phyloP scores from a whole-genome alignment of 2,329 filamentous ascomycete species.

The Leptographium procerum region DNA sequence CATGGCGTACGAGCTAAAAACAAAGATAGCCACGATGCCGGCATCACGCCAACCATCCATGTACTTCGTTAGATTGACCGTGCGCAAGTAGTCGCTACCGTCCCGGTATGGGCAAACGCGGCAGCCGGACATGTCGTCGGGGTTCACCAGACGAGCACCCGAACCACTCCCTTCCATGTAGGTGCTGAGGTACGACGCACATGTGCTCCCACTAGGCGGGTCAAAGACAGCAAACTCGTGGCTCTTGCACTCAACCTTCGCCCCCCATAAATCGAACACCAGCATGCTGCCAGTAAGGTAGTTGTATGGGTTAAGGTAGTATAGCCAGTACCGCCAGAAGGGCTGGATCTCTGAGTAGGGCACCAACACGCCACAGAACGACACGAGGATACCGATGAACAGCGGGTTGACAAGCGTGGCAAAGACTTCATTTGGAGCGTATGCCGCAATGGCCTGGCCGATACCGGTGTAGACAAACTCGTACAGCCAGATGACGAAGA shows the following conservation, averaged over 20 bases:
- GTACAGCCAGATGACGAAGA: conserved; percentile 46
- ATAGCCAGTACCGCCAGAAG: conserved; percentile 61
- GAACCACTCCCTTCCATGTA: conserved; percentile 39
- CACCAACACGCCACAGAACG: conserved; percentile 66
- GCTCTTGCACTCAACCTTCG: conserved; percentile 31
- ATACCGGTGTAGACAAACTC: conserved; percentile 50
- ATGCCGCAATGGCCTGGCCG: conserved; percentile 50
- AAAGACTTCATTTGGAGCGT: conserved; percentile 49
- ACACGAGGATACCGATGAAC: conserved; percentile 46
- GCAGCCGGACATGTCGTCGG: conserved; percentile 43
- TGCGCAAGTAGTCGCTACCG: conserved; percentile 48
- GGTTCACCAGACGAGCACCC: conserved; percentile 44
- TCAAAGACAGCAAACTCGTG: conserved; percentile 40
- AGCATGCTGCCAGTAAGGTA: conserved; percentile 47
- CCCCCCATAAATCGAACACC: conserved; percentile 36
- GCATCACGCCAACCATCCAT: conserved; percentile 57
- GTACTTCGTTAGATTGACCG: conserved; percentile 48
- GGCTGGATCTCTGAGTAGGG: conserved; percentile 48
- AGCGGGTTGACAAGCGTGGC: conserved; percentile 46
- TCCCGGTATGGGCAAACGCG: conserved; percentile 47
- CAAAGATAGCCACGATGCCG: conserved; percentile 46
- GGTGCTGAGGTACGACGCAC: conserved; percentile 40
- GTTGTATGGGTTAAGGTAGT: conserved; percentile 50
- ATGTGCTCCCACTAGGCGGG: conserved; percentile 40
- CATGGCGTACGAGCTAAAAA: conserved; percentile 38